phyloP scores from a whole-genome alignment of 108 stramenopile species.

The Skeletonema grethae region DNA sequence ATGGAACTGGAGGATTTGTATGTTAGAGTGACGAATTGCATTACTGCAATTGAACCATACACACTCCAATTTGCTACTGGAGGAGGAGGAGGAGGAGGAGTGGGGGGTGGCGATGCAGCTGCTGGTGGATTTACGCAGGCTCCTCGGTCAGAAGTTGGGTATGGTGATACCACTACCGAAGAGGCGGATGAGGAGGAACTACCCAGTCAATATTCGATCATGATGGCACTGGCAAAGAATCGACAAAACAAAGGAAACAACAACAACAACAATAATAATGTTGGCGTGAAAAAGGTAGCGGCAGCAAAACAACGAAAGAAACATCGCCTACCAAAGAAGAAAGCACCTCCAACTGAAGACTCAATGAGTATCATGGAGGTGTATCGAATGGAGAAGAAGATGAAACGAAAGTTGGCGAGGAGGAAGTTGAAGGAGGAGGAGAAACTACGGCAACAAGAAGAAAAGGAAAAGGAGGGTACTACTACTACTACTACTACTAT shows the following conservation, averaged over 20 bases:
- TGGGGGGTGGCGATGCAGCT: neutral
- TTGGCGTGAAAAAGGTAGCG: neutral
- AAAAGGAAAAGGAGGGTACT: neutral
- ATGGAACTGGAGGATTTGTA: constrained; percentile 2
- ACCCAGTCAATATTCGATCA: neutral
- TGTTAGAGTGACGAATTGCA: neutral
- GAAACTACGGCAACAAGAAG: neutral
- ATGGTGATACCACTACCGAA: neutral
- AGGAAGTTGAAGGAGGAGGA: neutral
- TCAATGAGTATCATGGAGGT: neutral
- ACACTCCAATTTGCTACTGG: neutral
- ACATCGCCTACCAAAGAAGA: neutral
- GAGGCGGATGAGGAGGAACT: neutral
- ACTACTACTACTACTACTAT: neutral
- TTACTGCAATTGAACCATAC: neutral
- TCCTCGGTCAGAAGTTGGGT: neutral
- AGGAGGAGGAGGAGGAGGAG: neutral
- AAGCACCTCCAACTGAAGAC: neutral
- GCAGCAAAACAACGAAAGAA: neutral
- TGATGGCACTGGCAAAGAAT: neutral
- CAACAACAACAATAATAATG: neutral
- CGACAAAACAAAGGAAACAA: neutral
- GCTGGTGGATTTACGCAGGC: neutral
- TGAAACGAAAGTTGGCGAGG: constrained; percentile 1
- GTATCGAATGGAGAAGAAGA: constrained; percentile 2